Evolutionary conservation across 2,329 filamentous ascomycete genomes (phyloP).

Genomic region (Neonectria ditissima): DNA sequence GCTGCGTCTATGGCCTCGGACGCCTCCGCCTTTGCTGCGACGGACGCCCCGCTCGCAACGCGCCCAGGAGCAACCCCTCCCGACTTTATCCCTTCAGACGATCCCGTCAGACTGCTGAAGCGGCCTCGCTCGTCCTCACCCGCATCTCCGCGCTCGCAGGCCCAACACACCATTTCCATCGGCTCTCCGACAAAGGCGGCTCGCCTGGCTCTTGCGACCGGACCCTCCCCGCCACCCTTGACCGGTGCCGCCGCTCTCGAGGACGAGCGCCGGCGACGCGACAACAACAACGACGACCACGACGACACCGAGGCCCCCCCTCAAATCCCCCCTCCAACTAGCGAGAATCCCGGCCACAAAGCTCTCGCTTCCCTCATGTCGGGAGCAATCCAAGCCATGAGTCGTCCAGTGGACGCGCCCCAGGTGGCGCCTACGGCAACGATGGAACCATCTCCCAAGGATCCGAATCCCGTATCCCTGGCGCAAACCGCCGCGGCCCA

Average conservation of each 20-base stretch:
- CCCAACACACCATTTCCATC: slow-evolving; percentile 51
- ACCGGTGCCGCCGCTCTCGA: slow-evolving; percentile 67
- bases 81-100: slow-evolving; percentile 54
- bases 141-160: slow-evolving; percentile 51
- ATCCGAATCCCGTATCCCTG: slow-evolving; percentile 49
- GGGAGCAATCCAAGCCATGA: slow-evolving; percentile 64
- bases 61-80: slow-evolving; percentile 51
- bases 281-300: slow-evolving; percentile 44
- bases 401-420: slow-evolving; percentile 67
- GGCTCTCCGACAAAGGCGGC: slow-evolving; percentile 67
- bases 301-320: slow-evolving; percentile 53
- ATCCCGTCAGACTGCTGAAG: slow-evolving; percentile 57
- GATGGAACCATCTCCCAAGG: slow-evolving; percentile 57
- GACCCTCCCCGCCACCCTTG: slow-evolving; percentile 60
- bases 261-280: slow-evolving; percentile 63
- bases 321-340: slow-evolving; percentile 57
- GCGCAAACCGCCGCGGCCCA: slow-evolving; percentile 49
- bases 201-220: slow-evolving; percentile 59
- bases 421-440: slow-evolving; percentile 56
- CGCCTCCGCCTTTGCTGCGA: slow-evolving; percentile 64
- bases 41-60: slow-evolving; percentile 60
- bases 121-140: slow-evolving; percentile 62
- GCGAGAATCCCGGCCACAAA: slow-evolving; percentile 66
- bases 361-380: slow-evolving; percentile 67
- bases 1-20: slow-evolving; percentile 64